Evolutionary conservation across 306 rosid genomes (phyloP).

Genomic region (Quillaja saponaria): DNA sequence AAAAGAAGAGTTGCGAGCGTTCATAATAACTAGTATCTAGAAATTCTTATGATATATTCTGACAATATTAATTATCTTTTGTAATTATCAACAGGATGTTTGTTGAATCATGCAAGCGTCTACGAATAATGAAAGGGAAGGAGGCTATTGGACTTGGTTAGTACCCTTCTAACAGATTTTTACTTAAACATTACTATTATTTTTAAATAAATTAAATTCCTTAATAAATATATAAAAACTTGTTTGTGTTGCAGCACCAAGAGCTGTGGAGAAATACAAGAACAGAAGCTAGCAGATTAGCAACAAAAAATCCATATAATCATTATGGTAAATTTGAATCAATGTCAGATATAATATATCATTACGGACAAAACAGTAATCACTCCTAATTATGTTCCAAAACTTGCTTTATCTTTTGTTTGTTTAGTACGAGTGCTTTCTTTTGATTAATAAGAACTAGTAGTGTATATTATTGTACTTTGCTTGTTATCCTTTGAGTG

Average conservation of each 20-base stretch:
- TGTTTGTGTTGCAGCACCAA: constrained; percentile 66
- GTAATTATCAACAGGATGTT: constrained; percentile 69
- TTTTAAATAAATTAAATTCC: background rate
- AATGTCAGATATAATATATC: no score
- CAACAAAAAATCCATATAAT: background rate
- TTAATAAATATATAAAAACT: background rate
- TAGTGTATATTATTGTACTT: constrained; percentile 29
- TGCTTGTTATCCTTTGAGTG: constrained; percentile 17
- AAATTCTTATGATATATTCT: no score
- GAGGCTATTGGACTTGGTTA: constrained; percentile 92
- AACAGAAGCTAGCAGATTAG: constrained; percentile 50
- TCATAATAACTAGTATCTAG: no score
- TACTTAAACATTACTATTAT: background rate
- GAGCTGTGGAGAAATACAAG: constrained; percentile 83
- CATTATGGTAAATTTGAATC: constrained; percentile 11
- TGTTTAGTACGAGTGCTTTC: constrained; percentile 24
- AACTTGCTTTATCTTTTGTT: constrained; percentile 34
- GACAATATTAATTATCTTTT: no score
- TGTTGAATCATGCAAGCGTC: constrained; percentile 90
- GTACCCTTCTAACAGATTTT: constrained; percentile 18
- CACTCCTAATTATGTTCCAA: constrained; percentile 39
- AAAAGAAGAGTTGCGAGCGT: no score
- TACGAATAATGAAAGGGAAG: constrained; percentile 91
- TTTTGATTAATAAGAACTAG: constrained; percentile 26
- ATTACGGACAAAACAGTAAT: constrained; percentile 45